Evolutionary conservation across 495 filamentous ascomycete genomes (phyloP), one percentile per base, ranked within the genome.

Genomic region (Hyphodiscus hymeniophilus): DNA sequence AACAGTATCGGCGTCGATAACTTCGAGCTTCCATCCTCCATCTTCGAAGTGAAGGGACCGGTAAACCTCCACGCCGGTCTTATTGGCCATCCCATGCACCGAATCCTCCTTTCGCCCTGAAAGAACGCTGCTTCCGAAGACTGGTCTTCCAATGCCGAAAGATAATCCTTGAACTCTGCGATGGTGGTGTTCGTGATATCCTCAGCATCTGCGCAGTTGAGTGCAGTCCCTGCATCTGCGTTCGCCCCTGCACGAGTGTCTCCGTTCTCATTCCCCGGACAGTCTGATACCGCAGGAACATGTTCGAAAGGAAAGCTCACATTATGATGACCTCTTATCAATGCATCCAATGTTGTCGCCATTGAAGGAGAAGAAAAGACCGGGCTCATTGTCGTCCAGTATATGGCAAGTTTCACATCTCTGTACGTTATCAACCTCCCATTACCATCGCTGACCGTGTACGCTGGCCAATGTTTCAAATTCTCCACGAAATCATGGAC

Each of bases 71-170:
- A 34, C 8, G 12, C 17, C 1, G 43, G 32, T 35, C 43, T 7
- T 36, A 46, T 13, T 5, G 43, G 43, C 43, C 30, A 46, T 5
- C 30, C 43, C n/a, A 46, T 26, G 36, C 30, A 46, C 28, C 43
- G 43, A 1, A 46, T 13, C 13, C 20, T 46, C 11, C 43, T 46
- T 20, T 46, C 43, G n/a, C 15, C 43, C 36, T 46, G 43, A 16
- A 35, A 46, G 28, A 46, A 46, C 8, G 43, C 43, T 2, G 30
- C 28, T 1, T 36, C 16, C 35, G 43, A 34, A 7, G 43, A 38
- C 32, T 46, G 43, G 5, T 38, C 17, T 16, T 46, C 33, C n/a
- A 36, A 13, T 35, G 28, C 43, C 12, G 43, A 34, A 16, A 46
- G 32, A 18, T 46, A 46, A 18, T 36, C 30, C 22, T 24, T 5